Conservation (phyloP, 2,329 filamentous ascomycete genomes). For the Esteya vermicola region DNA sequence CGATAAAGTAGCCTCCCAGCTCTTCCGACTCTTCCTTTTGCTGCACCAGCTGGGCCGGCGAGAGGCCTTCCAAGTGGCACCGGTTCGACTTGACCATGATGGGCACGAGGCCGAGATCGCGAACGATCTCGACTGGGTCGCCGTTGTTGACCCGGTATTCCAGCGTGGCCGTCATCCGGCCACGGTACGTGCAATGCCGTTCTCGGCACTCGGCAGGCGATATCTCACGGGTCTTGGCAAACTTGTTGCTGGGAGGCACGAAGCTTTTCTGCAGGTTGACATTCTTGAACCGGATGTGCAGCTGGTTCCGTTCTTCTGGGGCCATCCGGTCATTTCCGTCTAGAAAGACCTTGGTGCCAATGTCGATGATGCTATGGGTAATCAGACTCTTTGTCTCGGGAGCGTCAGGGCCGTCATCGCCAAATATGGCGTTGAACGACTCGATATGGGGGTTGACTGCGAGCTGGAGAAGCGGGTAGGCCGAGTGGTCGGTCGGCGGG, state of each 20-base stretch:
- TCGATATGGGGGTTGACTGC: slow-evolving; percentile 89
- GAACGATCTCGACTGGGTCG: slow-evolving; percentile 65
- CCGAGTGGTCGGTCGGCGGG: slow-evolving; percentile 73
- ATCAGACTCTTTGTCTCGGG: slow-evolving; percentile 30
- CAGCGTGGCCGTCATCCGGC: slow-evolving; percentile 67
- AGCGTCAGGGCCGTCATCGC: slow-evolving; percentile 25
- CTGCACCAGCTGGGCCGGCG: slow-evolving; percentile 68
- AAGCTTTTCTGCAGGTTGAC: slow-evolving; percentile 71
- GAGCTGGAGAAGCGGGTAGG: slow-evolving; percentile 73
- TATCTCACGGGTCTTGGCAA: slow-evolving; percentile 70
- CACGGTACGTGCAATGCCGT: slow-evolving; percentile 80
- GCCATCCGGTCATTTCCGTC: slow-evolving; percentile 60
- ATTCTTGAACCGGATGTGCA: slow-evolving; percentile 67
- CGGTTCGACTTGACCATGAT: slow-evolving; percentile 91
- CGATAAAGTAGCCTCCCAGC: slow-evolving; percentile 89
- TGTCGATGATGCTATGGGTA: slow-evolving; percentile 67
- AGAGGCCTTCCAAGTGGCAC: slow-evolving; percentile 79
- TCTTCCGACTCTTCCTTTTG: slow-evolving; percentile 94
- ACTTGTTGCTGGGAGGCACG: slow-evolving; percentile 71
- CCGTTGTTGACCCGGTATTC: slow-evolving; percentile 81
- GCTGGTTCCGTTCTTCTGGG: slow-evolving; percentile 50
- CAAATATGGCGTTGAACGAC: slow-evolving; percentile 84
- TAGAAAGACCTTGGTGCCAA: slow-evolving; percentile 75
- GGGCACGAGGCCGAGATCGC: slow-evolving; percentile 79
- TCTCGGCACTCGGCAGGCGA: slow-evolving; percentile 89